These are phyloP conservation scores for Geranomyces variabilis DNA, from an alignment of 192 early-diverging fungal species.

Conservation along the genomic window DNA sequence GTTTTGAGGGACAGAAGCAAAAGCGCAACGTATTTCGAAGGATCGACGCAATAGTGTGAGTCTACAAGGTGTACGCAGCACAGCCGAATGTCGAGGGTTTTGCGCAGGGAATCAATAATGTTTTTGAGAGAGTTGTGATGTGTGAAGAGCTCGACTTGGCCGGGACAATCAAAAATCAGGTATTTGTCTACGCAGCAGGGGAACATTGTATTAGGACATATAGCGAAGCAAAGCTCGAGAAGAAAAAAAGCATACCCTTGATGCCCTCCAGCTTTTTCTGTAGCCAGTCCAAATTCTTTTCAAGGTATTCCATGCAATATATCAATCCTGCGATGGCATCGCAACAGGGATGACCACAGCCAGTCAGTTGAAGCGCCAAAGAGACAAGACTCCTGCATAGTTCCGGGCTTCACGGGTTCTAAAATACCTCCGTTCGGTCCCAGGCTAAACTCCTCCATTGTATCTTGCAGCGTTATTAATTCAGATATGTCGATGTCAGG, in stretches of 20 bases:
- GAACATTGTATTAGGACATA: neutral
- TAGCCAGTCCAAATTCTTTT: conserved; percentile 66
- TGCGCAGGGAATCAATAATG: conserved; percentile 66
- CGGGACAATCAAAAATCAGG: conserved; percentile 62
- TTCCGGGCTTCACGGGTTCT: too few relatives aligned
- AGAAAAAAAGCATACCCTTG: conserved; percentile 37
- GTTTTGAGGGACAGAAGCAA: conserved; percentile 82
- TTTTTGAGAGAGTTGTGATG: conserved; percentile 78
- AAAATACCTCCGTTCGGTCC: conserved; percentile 60
- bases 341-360: neutral
- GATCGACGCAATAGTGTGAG: conserved; percentile 89
- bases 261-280: conserved; percentile 37
- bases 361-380: too few relatives aligned
- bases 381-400: too few relatives aligned
- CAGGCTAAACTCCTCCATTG: conserved; percentile 52
- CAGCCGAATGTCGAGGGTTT: conserved; percentile 72
- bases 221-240: neutral
- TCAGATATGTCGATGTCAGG: conserved; percentile 55
- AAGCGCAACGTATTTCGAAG: conserved; percentile 90
- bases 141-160: conserved; percentile 66
- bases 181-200: conserved; percentile 47
- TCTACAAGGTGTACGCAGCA: conserved; percentile 87
- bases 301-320: conserved; percentile 68
- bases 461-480: conserved; percentile 59
- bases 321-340: conserved; percentile 41